phyloP scores from a whole-genome alignment of 805 yeast species.

The Pichia membranifaciens region DNA sequence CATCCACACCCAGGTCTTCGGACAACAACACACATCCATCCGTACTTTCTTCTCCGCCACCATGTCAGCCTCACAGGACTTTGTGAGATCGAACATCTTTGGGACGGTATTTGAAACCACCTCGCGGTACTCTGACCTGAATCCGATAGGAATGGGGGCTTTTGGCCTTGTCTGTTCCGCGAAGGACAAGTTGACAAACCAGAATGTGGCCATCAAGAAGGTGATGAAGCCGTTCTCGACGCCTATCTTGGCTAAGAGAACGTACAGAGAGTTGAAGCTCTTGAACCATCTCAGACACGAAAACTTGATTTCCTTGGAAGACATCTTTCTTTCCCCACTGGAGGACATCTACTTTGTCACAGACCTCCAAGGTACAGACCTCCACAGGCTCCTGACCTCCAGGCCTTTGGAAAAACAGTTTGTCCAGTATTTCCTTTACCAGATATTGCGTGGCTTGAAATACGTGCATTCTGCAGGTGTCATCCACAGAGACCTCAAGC shows the following conservation, averaged over 20 bases:
- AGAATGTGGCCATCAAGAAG: slow-evolving; percentile 94
- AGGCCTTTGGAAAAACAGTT: slow-evolving; percentile 95
- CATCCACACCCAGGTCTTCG: too few species aligned
- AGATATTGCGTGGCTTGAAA: slow-evolving; percentile 87
- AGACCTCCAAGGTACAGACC: slow-evolving; percentile 93
- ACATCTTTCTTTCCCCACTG: slow-evolving; percentile 86
- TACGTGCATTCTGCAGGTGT: slow-evolving; percentile 96
- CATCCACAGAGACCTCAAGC: slow-evolving; percentile 80
- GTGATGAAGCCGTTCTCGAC: slow-evolving; percentile 97
- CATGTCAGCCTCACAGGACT: slow-evolving; percentile 32
- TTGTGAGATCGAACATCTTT: slow-evolving; percentile 78
- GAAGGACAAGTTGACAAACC: slow-evolving; percentile 80
- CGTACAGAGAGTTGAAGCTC: slow-evolving; percentile 90
- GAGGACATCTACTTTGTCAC: slow-evolving; percentile 97
- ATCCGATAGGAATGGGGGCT: slow-evolving; percentile 99
- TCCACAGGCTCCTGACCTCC: slow-evolving; percentile 83
- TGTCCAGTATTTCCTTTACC: slow-evolving; percentile 94
- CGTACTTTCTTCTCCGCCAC: background rate
- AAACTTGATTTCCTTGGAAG: slow-evolving; percentile 86
- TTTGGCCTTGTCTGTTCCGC: slow-evolving; percentile 98
- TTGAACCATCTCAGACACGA: slow-evolving; percentile 93
- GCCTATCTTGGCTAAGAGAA: slow-evolving; percentile 90
- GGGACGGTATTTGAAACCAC: slow-evolving; percentile 95
- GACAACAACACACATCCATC: too few species aligned
- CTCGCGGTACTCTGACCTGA: slow-evolving; percentile 79